Evolutionary conservation across 352 stramenopile genomes (phyloP).

Genomic region (Pythium chondricola): DNA sequence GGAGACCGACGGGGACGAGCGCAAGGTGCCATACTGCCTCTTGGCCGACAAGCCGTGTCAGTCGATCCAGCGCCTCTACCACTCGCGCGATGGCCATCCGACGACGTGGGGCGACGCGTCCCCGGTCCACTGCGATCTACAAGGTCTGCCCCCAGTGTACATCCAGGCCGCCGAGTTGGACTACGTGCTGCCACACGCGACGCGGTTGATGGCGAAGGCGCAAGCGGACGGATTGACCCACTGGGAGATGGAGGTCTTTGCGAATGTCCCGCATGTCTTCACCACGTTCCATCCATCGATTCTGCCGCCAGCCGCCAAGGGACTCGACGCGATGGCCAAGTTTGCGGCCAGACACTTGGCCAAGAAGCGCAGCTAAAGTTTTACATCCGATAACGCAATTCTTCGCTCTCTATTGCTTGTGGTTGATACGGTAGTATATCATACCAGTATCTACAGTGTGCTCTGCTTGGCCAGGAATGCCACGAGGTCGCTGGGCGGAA

Average conservation of each 20-base stretch:
- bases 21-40: conserved; percentile 17
- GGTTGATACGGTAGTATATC: no score
- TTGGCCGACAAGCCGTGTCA: conserved; percentile 7
- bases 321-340: conserved; percentile 14
- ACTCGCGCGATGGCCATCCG: conserved; percentile 9
- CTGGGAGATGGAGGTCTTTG: conserved; percentile 15
- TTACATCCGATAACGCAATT: no score
- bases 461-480: no score
- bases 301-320: conserved; percentile 9
- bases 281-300: conserved; percentile 15
- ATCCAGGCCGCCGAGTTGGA: conserved; percentile 18
- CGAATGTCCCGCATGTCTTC: conserved; percentile 20
- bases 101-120: conserved; percentile 17
- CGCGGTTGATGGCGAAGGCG: conserved; percentile 9
- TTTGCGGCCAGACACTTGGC: conserved; percentile 8
- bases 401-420: neutral
- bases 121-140: conserved; percentile 2
- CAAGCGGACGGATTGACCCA: conserved; percentile 3
- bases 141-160: conserved; percentile 2
- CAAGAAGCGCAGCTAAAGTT: no score
- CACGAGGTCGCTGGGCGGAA: conserved; percentile 34
- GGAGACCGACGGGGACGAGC: conserved; percentile 15
- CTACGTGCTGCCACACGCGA: conserved; percentile 14
- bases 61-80: conserved; percentile 10
- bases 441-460: no score